Evolutionary conservation across 1,284 basidiomycete species (phyloP), one percentile per base, ranked within the genome.

Genomic region (Xerocomus minutiporus): DNA sequence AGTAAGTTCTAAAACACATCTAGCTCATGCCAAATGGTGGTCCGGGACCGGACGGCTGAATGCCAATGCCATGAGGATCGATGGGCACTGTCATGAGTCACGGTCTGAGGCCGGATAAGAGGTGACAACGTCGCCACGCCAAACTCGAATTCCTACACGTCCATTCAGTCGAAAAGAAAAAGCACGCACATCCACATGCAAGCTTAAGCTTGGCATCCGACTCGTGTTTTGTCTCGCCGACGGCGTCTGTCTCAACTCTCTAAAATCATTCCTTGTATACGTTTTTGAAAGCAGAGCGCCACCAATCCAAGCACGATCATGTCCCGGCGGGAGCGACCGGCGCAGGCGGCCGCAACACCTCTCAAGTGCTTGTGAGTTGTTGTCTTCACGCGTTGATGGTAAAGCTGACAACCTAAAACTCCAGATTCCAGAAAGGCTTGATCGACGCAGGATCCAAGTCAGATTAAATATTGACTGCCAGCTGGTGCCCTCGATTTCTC

Each of bases 151-250:
- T 20, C 20, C 20, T 20, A 20, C 20, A 20, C 20, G 20, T 20
- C 20, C 23, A 29, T n/a, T 32, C 29, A 28, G 31, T 23, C 44
- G 8, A 32, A 9, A 11, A 13, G 2, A 31, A 53, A 26, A 52
- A 39, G 46, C 12, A 79, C 87, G 63, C 67, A 91, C 88, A 62
- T 81, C 79, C 52, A 81, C 88, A 71, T 91, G 88, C 73, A 81
- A 84, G 69, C 88, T 90, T 26, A 81, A 84, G 69, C 88, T 90
- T 26, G 88, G 88, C 51, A 91, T 73, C 62, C 88, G 76, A 68
- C 88, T 90, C 54, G 88, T 90, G 65, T 91, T 91, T 66, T 86
- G 17, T 20, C 85, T 79, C 56, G 83, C 79, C 20, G 79, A 78
- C 32, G 84, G 77, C 28, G 75, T 71, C 66, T 84, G 82, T 48